A percentile compares a stretch with the other conserved stretches of the same genome.
Conservation (phyloP, 2,329 filamentous ascomycete genomes). For the Periconia sp. region DNA sequence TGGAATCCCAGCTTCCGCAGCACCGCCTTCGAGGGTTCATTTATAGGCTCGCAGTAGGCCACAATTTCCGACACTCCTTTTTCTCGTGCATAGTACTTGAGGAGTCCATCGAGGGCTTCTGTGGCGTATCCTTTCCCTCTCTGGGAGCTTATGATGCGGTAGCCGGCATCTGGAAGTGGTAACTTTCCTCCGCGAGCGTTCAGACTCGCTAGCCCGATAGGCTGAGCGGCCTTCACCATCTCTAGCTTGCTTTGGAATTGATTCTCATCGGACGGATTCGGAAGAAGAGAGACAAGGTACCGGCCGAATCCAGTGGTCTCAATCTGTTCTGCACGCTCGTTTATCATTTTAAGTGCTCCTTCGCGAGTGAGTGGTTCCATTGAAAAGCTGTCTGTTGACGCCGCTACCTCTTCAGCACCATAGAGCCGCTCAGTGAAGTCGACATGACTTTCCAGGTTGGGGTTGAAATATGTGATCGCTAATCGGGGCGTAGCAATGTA, state of each 20-base stretch:
- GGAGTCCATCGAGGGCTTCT: background rate
- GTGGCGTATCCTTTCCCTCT: slow-evolving; percentile 2
- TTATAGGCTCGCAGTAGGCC: slow-evolving; percentile 1
- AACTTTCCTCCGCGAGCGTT: background rate
- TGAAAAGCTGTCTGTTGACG: background rate
- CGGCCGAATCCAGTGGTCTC: slow-evolving; percentile 2
- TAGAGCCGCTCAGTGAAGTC: background rate
- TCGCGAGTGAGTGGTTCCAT: background rate
- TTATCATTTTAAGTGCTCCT: background rate
- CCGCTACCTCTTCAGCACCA: background rate
- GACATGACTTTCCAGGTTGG: background rate
- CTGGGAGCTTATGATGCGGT: background rate
- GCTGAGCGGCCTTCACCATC: background rate
- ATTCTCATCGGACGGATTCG: background rate
- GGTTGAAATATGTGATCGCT: slow-evolving; percentile 1
- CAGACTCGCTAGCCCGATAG: background rate
- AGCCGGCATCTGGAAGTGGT: slow-evolving; percentile 1
- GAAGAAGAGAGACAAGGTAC: slow-evolving; percentile 1
- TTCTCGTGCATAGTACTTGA: background rate
- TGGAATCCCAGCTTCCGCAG: background rate
- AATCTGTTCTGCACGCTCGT: background rate
- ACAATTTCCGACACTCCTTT: slow-evolving; percentile 1
- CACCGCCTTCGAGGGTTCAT: background rate
- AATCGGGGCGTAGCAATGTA: slow-evolving; percentile 2
- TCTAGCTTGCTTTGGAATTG: background rate